Evolutionary conservation across 371 early-diverging fungal species (phyloP), one percentile per base, ranked within the genome.

Genomic region (Rhizopus stolonifer): DNA sequence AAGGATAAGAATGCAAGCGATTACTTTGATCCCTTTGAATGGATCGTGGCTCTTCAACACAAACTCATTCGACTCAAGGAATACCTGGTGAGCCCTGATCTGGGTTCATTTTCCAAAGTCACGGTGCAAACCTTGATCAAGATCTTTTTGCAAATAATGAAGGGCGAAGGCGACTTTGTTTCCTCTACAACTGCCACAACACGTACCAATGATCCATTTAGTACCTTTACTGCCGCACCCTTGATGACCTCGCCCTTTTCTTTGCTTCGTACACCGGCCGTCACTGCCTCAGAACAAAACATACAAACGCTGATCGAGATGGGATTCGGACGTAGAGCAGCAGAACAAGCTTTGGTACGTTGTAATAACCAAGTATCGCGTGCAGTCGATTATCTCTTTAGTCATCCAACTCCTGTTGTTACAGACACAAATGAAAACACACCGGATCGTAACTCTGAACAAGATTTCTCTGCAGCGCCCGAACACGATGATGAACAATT

Each of bases 351-450:
- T 1, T 70, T 95, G 43, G 67, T 81, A 11, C 84, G 94, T 1
- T 86, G 84, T 51, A 78, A 75, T 19, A 95, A 96, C 56, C 88
- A 89, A 54, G 76, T 95, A 0, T 80, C 81, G 13, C 80, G 94
- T 17, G 98, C 98, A 0, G 88, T 94, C 0, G 95, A 97, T 43
- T 94, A 92, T 50, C 65, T 97, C 19, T 69, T 96, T 19, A 84
- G 81, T n/a, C 88, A 95, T 57, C 93, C 92, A 6, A 79, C 82
- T 29, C 67, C 64, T 1, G 46, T 71, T 29, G 32, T 72, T 31
- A 54, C 49, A 7, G 36, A 43, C 2, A 48, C 58, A 18, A 43
- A 46, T 22, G 31, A 51, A 4, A n/a, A n/a, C n/a, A n/a, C n/a
- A n/a, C n/a, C n/a, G n/a, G n/a, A n/a, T n/a, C n/a, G n/a, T n/a